These are phyloP conservation scores for Fragaria iinumae DNA, from an alignment of 306 rosid species.

Conservation along the genomic window DNA sequence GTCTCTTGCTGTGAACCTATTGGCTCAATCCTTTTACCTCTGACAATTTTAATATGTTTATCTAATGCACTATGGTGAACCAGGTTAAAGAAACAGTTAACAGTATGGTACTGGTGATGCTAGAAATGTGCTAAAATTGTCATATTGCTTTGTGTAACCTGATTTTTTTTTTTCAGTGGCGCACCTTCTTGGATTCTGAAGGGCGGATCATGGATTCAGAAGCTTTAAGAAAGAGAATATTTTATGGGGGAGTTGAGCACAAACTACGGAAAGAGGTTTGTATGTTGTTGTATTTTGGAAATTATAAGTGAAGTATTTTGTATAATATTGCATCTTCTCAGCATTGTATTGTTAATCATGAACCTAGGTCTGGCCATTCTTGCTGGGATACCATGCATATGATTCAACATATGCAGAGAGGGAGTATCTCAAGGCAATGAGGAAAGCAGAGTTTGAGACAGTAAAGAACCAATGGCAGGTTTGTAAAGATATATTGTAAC, in stretches of 20 bases:
- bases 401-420: conserved; percentile 97
- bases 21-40: neutral
- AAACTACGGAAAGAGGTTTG: conserved; percentile 74
- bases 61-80: neutral
- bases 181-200: conserved; percentile 80
- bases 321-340: conserved; percentile 32
- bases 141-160: conserved; percentile 22
- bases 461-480: conserved; percentile 99
- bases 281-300: conserved; percentile 23
- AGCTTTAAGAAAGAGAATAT: conserved; percentile 82
- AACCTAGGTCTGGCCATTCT: conserved; percentile 79
- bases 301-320: conserved; percentile 17
- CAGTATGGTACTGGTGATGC: neutral
- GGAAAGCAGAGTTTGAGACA: conserved; percentile 74
- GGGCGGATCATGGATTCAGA: conserved; percentile 73
- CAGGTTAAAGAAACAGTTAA: neutral
- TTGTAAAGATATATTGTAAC: conserved; percentile 25
- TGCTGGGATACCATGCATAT: conserved; percentile 79
- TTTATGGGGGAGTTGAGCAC: conserved; percentile 96
- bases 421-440: conserved; percentile 61
- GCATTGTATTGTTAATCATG: conserved; percentile 19
- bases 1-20: neutral
- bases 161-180: conserved; percentile 56
- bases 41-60: neutral
- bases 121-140: conserved; percentile 20